Base-by-base conservation (phyloP, 768 basidiomycete genomes). In the Calocybe gangraenosa region DNA sequence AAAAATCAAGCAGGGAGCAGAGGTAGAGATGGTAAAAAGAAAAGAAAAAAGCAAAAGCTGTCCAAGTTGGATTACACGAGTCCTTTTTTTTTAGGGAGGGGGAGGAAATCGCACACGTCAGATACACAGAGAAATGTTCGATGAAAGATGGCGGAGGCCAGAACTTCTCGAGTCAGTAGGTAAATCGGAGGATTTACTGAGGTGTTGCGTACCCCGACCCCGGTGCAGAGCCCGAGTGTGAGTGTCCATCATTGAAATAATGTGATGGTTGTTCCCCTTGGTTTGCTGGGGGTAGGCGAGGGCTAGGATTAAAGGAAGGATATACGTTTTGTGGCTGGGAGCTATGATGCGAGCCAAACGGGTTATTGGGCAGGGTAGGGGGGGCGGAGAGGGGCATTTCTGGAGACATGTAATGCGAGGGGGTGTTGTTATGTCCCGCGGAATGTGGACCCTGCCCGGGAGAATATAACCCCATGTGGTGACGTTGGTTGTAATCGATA, bases 341-440 rank as follows among this genome's bases (percentile, higher is more conserved):
- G 3, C 61, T 51, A 30, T 60, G 57, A 40, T 65, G 65, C 21
- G 64, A 63, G 32, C 64, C 65, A 52, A 71, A 75, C 2, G 71
- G 69, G 52, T 73, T 71, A 44, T 61, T 63, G 22, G 75, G 65
- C 52, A 79, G 60, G 40, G 78, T 68, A 17, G 77, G 65, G 0
- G 77, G 70, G 4, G 78, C 75, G 15, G 78, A 75, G 54, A 80
- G 66, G 7, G 80, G 76, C 17, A 78, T 67, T 17, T 70, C 69
- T 38, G 68, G 66, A 42, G 65, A 57, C 49, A 67, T 59, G 56
- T 67, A 69, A 25, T 47, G 44, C 0, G 67, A 58, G 6, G 58
- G 63, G 21, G 59, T 55, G 47, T 67, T 63, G 25, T n/a, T n/a
- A n/a, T 28, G 25, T 14, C 65, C 65, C 36, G 66, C 66, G 52